Conservation (phyloP, 768 basidiomycete species). For the Pleurotus sapidus region DNA sequence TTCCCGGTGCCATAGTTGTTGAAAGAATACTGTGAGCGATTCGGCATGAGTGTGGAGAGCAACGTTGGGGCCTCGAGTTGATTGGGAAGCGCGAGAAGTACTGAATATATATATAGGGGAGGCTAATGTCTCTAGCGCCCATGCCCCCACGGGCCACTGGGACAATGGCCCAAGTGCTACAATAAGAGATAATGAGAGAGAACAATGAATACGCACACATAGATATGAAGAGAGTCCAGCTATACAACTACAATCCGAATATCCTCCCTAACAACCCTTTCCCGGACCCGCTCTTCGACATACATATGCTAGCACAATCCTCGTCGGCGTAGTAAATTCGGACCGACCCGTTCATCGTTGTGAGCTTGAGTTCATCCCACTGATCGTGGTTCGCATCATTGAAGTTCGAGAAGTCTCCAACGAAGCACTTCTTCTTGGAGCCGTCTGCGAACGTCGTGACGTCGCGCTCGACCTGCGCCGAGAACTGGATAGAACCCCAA, state of each 20-base stretch:
- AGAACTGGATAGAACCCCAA: constrained; percentile 25
- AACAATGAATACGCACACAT: too few species aligned
- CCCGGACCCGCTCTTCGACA: not conserved
- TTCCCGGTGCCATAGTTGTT: too few species aligned
- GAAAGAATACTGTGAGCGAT: too few species aligned
- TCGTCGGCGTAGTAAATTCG: constrained; percentile 36
- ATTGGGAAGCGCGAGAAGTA: too few species aligned
- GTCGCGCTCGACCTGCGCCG: constrained; percentile 24
- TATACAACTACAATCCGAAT: not conserved
- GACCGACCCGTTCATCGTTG: constrained; percentile 33
- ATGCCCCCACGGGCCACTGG: too few species aligned
- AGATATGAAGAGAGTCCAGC: not conserved
- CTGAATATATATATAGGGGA: too few species aligned
- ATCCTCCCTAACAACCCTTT: not conserved
- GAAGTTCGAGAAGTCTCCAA: constrained; percentile 36
- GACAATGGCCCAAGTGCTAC: too few species aligned
- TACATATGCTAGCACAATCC: not conserved
- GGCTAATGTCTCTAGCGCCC: too few species aligned
- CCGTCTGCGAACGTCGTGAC: constrained; percentile 31
- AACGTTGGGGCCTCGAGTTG: too few species aligned
- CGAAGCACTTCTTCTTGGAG: constrained; percentile 33
- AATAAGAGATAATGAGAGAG: too few species aligned
- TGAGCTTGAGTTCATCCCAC: constrained; percentile 40
- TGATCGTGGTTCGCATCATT: constrained; percentile 18
- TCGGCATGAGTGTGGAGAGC: too few species aligned